Evolutionary conservation across 768 basidiomycete species (phyloP).

Genomic region (Saitozyma sp.): DNA sequence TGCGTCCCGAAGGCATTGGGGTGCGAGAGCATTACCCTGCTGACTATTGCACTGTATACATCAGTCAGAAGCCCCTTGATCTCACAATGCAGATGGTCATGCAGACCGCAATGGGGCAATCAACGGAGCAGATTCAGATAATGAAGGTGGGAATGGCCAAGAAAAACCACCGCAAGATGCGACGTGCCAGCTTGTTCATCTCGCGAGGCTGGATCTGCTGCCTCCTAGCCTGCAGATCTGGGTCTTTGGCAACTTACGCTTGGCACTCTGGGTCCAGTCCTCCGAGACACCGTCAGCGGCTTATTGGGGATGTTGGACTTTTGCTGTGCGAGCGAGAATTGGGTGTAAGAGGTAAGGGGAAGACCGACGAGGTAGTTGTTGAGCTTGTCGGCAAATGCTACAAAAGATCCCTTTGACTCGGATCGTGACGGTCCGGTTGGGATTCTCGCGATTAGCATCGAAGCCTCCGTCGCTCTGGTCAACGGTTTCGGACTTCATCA

Average conservation of each 20-base stretch:
- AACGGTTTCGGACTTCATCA: constrained; percentile 48
- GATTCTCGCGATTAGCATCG: background rate
- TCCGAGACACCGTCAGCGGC: constrained; percentile 62
- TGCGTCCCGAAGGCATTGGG: constrained; percentile 55
- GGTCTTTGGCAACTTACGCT: constrained; percentile 29
- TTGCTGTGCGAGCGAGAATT: constrained; percentile 51
- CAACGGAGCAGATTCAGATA: constrained; percentile 52
- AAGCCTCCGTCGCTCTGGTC: background rate
- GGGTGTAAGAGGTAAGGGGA: constrained; percentile 27
- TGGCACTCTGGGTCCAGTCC: constrained; percentile 54
- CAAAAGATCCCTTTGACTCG: constrained; percentile 68
- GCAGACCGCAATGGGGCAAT: background rate
- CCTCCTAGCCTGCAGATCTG: constrained; percentile 56
- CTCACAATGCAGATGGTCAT: too few relatives aligned
- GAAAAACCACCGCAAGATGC: constrained; percentile 62
- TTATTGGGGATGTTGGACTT: constrained; percentile 62
- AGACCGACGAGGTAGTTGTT: constrained; percentile 43
- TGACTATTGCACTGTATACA: constrained; percentile 68
- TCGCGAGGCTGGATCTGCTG: constrained; percentile 65
- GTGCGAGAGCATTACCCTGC: constrained; percentile 65
- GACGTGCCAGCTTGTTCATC: constrained; percentile 58
- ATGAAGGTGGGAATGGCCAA: constrained; percentile 77
- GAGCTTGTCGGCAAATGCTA: constrained; percentile 61
- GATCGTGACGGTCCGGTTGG: constrained; percentile 58
- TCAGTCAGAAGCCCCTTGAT: too few relatives aligned